Evolutionary conservation across 2,329 filamentous ascomycete genomes (phyloP), one percentile per base, ranked within the genome.

Genomic region (Fusarium xylarioides): DNA sequence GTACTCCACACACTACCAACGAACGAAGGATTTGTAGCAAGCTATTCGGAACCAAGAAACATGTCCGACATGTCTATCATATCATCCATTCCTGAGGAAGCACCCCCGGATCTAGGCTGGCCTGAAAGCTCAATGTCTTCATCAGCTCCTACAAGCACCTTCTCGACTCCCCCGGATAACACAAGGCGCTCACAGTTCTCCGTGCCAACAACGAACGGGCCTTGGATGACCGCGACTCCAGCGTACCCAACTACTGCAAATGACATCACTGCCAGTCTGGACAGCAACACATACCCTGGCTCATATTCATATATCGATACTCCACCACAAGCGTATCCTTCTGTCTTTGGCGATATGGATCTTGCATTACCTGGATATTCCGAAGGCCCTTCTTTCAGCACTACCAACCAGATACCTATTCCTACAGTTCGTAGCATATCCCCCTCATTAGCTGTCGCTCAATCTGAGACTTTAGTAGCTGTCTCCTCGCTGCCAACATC

Each of bases 391-490:
- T 60, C 78, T 49, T 78, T 85, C 61, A 82, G 83, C 44, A 78
- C 79, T 59, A 66, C 81, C 42, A 80, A 82, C 63, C 81, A 82
- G 47, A 78, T 81, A 47, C 82, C 83, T 67, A 71, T 79, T 73
- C 82, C 81, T 77, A 81, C 84, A 78, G 83, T 87, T 82, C 85
- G 86, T 83, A 85, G 83, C 80, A 81, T 84, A 71, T 85, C 85
- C 78, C 85, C 86, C 81, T 82, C 82, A 78, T 78, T 83, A 76
- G 82, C 84, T 74, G 81, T 84, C 78, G 81, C 83, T 78, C 83
- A 85, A 81, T 82, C 83, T 80, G 86, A 87, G 80, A 82, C 84
- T 80, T 75, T 88, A 82, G 82, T 87, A 79, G 84, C 84, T 75
- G 76, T 84, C 73, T 79, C 85, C 63, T 77, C 83, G 70, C 77